Conservation (phyloP, 1,284 basidiomycete species). For the Rhodofomes roseus region DNA sequence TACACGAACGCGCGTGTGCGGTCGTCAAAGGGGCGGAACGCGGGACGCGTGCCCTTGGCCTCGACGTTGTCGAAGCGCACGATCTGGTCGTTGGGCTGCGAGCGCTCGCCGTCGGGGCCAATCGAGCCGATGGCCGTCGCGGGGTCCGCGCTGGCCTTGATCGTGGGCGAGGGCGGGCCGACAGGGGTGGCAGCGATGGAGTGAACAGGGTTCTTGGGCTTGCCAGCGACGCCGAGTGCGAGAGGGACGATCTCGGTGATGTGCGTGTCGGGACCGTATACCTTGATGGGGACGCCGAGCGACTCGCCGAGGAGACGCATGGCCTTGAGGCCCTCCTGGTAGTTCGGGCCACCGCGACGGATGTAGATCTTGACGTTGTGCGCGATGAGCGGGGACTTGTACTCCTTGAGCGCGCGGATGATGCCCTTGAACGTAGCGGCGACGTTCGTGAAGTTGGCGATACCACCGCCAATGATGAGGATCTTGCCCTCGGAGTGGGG, state of each 20-base stretch:
- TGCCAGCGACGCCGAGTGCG: constrained; percentile 78
- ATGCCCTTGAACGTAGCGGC: constrained; percentile 99
- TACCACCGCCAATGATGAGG: constrained; percentile 99
- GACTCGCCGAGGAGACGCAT: constrained; percentile 98
- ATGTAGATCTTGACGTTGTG: constrained; percentile 94
- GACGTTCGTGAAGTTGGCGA: constrained; percentile 99
- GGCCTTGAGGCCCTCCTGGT: constrained; percentile 98
- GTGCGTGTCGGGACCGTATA: constrained; percentile 97
- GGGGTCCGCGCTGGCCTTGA: constrained; percentile 10
- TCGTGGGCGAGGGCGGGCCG: constrained; percentile 35
- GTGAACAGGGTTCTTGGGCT: constrained; percentile 33
- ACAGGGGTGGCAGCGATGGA: constrained; percentile 38
- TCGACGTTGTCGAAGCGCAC: constrained; percentile 71
- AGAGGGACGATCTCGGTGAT: constrained; percentile 99
- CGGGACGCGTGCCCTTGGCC: constrained; percentile 52
- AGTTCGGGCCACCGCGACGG: constrained; percentile 98
- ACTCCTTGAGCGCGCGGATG: constrained; percentile 95
- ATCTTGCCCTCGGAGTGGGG: constrained; percentile 90
- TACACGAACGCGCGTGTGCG: constrained; percentile 95
- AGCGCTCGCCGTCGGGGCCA: constrained; percentile 77
- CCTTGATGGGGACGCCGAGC: constrained; percentile 94
- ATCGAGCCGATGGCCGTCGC: constrained; percentile 60
- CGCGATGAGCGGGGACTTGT: constrained; percentile 79
- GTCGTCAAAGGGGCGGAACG: constrained; percentile 89
- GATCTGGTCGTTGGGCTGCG: constrained; percentile 86